Percentiles rank a stretch among this genome's conserved stretches.
Evolutionary conservation across 257 asterid species (phyloP).

Genomic region (Scutellaria minor): DNA sequence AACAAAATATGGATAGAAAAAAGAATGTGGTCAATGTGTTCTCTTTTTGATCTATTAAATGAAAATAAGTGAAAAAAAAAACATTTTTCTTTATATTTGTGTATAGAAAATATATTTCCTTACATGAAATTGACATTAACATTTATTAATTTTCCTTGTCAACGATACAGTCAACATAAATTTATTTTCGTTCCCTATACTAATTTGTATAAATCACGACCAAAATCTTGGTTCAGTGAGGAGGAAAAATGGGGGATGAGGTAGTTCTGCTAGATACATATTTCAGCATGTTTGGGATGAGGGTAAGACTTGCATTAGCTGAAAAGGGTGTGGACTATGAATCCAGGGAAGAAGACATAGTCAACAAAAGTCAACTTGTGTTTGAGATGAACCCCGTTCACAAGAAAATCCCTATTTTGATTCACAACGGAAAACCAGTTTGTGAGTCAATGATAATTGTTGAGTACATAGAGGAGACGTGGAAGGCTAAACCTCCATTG

Average conservation of each 20-base stretch:
- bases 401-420: conserved; percentile 14
- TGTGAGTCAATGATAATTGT: conserved; percentile 1
- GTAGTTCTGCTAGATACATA: conserved; percentile 4
- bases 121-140: too few relatives aligned
- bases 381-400: conserved; percentile 31
- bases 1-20: too few relatives aligned
- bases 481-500: conserved; percentile 13
- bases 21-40: too few relatives aligned
- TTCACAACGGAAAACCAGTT: not conserved
- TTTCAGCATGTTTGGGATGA: conserved; percentile 17
- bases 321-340: conserved; percentile 23
- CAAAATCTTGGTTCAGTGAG: too few relatives aligned
- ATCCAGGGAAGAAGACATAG: conserved; percentile 8
- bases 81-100: too few relatives aligned
- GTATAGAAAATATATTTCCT: too few relatives aligned
- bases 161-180: too few relatives aligned
- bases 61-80: too few relatives aligned
- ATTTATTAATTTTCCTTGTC: too few relatives aligned
- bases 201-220: too few relatives aligned
- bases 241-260: not conserved
- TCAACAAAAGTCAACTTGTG: conserved; percentile 9
- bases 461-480: conserved; percentile 5
- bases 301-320: conserved; percentile 16
- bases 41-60: too few relatives aligned
- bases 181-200: too few relatives aligned